Percentiles rank a stretch among this genome's conserved stretches.
phyloP scores from a whole-genome alignment of 768 basidiomycete genomes.

The Naganishia friedmannii region DNA sequence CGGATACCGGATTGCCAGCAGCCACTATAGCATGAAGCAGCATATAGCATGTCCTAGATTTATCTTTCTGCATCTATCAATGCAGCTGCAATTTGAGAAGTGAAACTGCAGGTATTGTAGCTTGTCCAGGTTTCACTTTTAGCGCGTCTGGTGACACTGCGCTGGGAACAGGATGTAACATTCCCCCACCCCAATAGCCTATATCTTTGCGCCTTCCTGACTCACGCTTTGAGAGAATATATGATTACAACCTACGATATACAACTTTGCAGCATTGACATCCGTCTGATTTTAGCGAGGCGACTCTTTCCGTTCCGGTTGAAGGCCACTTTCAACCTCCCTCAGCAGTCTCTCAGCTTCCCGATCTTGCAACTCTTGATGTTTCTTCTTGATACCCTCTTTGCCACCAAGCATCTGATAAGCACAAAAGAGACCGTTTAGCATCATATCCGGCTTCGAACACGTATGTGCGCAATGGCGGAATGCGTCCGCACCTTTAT shows the following conservation, averaged over 20 bases:
- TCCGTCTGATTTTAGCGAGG: not conserved
- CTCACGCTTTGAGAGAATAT: not conserved
- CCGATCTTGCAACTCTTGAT: slow-evolving; percentile 34
- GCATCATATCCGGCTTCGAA: not conserved
- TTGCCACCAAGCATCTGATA: slow-evolving; percentile 38
- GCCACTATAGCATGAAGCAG: not conserved
- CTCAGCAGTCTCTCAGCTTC: slow-evolving; percentile 36
- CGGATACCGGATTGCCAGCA: slow-evolving; percentile 10
- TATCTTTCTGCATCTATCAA: not conserved
- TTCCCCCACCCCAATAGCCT: not conserved
- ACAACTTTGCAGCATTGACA: not conserved
- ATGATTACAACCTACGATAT: not conserved
- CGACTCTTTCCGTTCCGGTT: not conserved
- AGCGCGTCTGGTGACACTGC: no score
- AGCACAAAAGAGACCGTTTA: not conserved
- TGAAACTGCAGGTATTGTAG: not conserved
- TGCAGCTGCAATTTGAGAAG: not conserved
- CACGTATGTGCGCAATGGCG: not conserved
- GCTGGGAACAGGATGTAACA: no score
- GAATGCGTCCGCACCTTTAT: slow-evolving; percentile 32
- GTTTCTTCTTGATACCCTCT: slow-evolving; percentile 37
- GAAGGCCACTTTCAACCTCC: slow-evolving; percentile 5
- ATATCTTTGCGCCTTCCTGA: not conserved
- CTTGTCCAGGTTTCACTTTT: not conserved
- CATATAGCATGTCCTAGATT: not conserved